Percentiles rank a stretch among this genome's conserved stretches.
Evolutionary conservation across 169 alveolate genomes (phyloP).

Genomic region (Cryptosporidium bovis): DNA sequence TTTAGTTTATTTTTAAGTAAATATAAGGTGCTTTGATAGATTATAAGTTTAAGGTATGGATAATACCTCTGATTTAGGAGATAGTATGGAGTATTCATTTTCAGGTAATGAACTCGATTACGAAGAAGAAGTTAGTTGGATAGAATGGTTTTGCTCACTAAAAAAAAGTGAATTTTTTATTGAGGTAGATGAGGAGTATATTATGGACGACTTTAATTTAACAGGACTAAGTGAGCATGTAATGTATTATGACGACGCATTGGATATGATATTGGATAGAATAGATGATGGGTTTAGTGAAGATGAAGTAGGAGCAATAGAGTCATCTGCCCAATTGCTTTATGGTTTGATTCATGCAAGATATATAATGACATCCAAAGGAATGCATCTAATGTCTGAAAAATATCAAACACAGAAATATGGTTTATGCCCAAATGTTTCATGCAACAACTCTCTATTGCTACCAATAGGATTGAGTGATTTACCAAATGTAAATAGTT

Average conservation of each 20-base stretch:
- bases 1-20: too few relatives aligned
- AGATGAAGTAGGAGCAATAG: slow-evolving; percentile 85
- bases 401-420: slow-evolving; percentile 87
- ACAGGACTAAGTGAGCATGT: slow-evolving; percentile 88
- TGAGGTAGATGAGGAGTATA: slow-evolving; percentile 94
- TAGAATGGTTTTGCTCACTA: slow-evolving; percentile 94
- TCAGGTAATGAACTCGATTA: slow-evolving; percentile 73
- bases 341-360: slow-evolving; percentile 92
- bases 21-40: too few relatives aligned
- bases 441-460: slow-evolving; percentile 87
- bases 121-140: slow-evolving; percentile 91
- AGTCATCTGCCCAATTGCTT: slow-evolving; percentile 87
- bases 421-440: slow-evolving; percentile 90
- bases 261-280: slow-evolving; percentile 88
- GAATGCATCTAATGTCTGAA: slow-evolving; percentile 89
- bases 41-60: slow-evolving; percentile 5
- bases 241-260: slow-evolving; percentile 86
- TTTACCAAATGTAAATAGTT: slow-evolving; percentile 86
- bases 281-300: slow-evolving; percentile 85
- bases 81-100: slow-evolving; percentile 70
- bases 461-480: slow-evolving; percentile 92
- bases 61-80: slow-evolving; percentile 63
- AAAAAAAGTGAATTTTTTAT: slow-evolving; percentile 93
- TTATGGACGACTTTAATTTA: slow-evolving; percentile 92
- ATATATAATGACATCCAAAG: slow-evolving; percentile 89